Percentiles rank a stretch among this genome's conserved stretches.
Evolutionary conservation across 352 stramenopile species (phyloP).

Genomic region (Globisporangium nagaii): DNA sequence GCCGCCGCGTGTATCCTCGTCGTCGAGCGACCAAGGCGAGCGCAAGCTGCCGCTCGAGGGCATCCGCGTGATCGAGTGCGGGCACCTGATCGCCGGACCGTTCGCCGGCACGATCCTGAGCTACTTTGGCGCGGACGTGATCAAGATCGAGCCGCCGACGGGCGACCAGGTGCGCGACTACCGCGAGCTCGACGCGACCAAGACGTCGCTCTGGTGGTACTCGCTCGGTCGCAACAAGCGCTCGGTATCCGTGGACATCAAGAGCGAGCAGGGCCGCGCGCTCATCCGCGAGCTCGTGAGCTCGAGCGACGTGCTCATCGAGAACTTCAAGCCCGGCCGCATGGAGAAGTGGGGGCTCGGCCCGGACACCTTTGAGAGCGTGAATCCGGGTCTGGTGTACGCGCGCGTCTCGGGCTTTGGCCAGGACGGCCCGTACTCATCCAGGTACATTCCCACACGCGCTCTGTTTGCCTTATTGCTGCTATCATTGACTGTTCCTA

Average conservation of each 20-base stretch:
- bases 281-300: conserved; percentile 70
- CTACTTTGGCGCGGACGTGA: conserved; percentile 89
- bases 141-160: conserved; percentile 85
- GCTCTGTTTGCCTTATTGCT: too few relatives aligned
- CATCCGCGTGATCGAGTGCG: conserved; percentile 74
- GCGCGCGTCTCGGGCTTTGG: conserved; percentile 79
- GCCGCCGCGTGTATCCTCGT: background rate
- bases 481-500: background rate
- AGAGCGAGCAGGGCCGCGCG: conserved; percentile 48
- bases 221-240: conserved; percentile 87
- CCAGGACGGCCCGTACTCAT: conserved; percentile 78
- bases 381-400: conserved; percentile 83
- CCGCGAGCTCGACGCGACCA: conserved; percentile 59
- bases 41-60: conserved; percentile 51
- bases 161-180: conserved; percentile 83
- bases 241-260: conserved; percentile 80
- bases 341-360: conserved; percentile 88
- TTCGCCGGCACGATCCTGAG: conserved; percentile 81
- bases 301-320: conserved; percentile 81
- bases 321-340: conserved; percentile 84
- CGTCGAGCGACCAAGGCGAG: background rate
- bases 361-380: conserved; percentile 58
- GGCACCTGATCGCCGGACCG: conserved; percentile 73
- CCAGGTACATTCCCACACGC: conserved; percentile 17
- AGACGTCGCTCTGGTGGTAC: conserved; percentile 87